phyloP scores from a whole-genome alignment of 345 rosid genomes.

The Jatropha curcas region DNA sequence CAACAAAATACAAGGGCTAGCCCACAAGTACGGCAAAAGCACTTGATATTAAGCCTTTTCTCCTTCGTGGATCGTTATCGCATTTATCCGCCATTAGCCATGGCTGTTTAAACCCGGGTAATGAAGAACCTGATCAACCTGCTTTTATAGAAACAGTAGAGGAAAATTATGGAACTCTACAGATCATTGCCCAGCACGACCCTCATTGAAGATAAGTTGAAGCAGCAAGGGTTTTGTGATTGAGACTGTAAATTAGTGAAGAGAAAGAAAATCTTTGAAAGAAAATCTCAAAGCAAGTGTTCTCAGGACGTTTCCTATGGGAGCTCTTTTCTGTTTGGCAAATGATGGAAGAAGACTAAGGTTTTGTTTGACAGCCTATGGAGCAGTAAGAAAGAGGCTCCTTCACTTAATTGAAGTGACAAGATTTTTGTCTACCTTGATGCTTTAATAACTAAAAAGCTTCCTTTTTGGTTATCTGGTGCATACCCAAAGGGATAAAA shows the following conservation, averaged over 20 bases:
- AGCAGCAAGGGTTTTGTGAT: conserved; percentile 59
- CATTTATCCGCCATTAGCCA: too few species aligned
- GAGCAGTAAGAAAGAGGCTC: conserved; percentile 60
- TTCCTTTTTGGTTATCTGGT: conserved; percentile 49
- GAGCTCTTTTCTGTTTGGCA: conserved; percentile 49
- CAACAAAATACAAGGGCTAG: too few species aligned
- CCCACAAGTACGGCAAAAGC: too few species aligned
- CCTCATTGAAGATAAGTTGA: conserved; percentile 55
- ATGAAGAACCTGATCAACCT: conserved; percentile 39
- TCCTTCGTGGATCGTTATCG: too few species aligned
- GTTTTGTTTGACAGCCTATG: conserved; percentile 49
- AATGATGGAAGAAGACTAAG: conserved; percentile 39
- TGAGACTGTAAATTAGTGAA: conserved; percentile 39
- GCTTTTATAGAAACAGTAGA: conserved; percentile 41
- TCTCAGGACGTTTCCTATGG: conserved; percentile 46
- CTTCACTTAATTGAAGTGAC: conserved; percentile 48
- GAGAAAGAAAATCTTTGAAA: conserved; percentile 47
- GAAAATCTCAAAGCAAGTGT: conserved; percentile 40
- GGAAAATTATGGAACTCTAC: conserved; percentile 54
- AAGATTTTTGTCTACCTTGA: conserved; percentile 45
- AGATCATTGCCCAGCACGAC: conserved; percentile 62
- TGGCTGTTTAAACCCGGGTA: conserved; percentile 39
- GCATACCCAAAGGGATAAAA: conserved; percentile 31
- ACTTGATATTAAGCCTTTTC: too few species aligned
- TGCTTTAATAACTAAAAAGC: conserved; percentile 55